A percentile compares a stretch with the other conserved stretches of the same genome.
phyloP scores from a whole-genome alignment of 257 asterid genomes.

The Penstemon barbatus region DNA sequence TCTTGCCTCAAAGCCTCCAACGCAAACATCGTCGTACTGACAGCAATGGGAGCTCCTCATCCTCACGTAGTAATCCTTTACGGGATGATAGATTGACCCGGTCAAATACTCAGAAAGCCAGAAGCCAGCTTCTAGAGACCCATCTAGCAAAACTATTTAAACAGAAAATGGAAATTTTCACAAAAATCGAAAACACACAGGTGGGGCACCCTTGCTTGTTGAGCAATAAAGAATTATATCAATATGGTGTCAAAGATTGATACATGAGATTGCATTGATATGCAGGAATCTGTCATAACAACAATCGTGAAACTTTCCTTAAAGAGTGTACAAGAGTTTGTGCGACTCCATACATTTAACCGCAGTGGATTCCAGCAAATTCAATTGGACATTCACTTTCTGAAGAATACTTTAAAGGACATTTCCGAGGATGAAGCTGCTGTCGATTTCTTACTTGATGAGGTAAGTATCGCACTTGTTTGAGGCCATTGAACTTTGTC shows the following conservation, averaged over 20 bases:
- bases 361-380: conserved; percentile 98
- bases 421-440: conserved; percentile 90
- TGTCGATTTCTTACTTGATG: conserved; percentile 92
- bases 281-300: conserved; percentile 84
- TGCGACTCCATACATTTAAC: conserved; percentile 82
- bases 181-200: conserved; percentile 90
- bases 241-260: conserved; percentile 10
- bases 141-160: conserved; percentile 93
- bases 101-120: conserved; percentile 82
- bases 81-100: conserved; percentile 75
- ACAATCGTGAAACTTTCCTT: conserved; percentile 74
- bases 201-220: conserved; percentile 41
- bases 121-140: conserved; percentile 96
- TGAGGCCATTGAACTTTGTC: conserved; percentile 13
- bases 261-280: conserved; percentile 19
- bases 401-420: conserved; percentile 68
- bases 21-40: conserved; percentile 79
- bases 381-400: conserved; percentile 86
- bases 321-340: conserved; percentile 93
- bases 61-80: conserved; percentile 92
- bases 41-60: conserved; percentile 91
- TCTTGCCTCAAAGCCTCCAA: conserved; percentile 71
- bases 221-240: background rate
- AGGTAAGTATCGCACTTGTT: conserved; percentile 45
- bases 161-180: conserved; percentile 95